Evolutionary conservation across 2,329 filamentous ascomycete genomes (phyloP), one percentile per base, ranked within the genome.

Genomic region (Daldinia eschscholtzii): DNA sequence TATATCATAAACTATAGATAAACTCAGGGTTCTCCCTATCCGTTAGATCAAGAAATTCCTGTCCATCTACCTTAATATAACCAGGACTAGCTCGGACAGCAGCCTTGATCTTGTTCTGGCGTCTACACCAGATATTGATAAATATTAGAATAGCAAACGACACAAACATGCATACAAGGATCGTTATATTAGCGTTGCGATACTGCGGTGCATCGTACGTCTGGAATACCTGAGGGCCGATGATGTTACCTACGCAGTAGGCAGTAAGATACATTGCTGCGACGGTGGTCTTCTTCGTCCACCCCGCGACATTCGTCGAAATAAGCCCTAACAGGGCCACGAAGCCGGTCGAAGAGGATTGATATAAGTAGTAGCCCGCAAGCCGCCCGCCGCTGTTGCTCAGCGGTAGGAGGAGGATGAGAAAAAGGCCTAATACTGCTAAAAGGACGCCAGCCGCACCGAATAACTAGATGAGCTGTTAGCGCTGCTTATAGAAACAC

Each of bases 1-100:
- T 35, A 18, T 9, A 6, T 74, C 58, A 88, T 55, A 89, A 67
- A 20, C 83, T 84, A 75, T 92, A 92, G 0, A 86, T 78, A 74
- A 92, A 91, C 75, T 91, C 86, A 1, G 83, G 80, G 67, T 91
- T 92, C 81, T 92, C 89, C 62, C 83, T 80, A 75, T 92, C 90
- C 3, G 89, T 92, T 70, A 92, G 77, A 75, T 92, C 89, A 64
- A 88, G 81, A 79, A 87, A 91, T 82, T 91, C 90, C 77, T 91
- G 89, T 68, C 91, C 91, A 76, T 89, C 87, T 61, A 91, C 68
- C 77, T 85, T 89, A 26, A 82, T 81, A 76, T 92, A 92, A 1
- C 82, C 85, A 0, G 87, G 85, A 57, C 81, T 79, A 1, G 83
- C 83, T 46, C 87, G 79, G 15, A 87, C 74, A 6, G 74, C 74